These are phyloP conservation scores for Lactarius pseudohatsudake DNA, from an alignment of 768 basidiomycete genomes.

Conservation along the genomic window DNA sequence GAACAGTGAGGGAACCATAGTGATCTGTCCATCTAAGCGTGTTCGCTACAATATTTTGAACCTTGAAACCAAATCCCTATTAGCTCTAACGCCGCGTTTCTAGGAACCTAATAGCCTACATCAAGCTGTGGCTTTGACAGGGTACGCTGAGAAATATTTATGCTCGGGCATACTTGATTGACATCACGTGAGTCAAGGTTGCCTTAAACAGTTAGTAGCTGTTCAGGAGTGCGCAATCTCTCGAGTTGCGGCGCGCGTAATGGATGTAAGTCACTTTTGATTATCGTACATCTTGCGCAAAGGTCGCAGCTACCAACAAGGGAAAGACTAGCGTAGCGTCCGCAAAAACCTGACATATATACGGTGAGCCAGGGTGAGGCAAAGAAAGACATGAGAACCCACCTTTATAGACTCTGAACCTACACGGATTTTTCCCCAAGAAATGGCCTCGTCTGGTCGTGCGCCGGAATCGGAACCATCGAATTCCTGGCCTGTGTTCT, in stretches of 20 bases:
- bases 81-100: neutral
- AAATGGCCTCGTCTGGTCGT: conserved; percentile 94
- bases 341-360: conserved; percentile 64
- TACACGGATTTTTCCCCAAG: conserved; percentile 97
- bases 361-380: neutral
- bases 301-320: conserved; percentile 91
- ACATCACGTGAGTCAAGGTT: neutral
- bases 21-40: neutral
- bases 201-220: neutral
- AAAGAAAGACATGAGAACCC: neutral
- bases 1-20: neutral
- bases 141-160: neutral
- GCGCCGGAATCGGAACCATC: conserved; percentile 98
- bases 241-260: neutral
- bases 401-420: conserved; percentile 84
- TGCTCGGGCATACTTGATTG: neutral
- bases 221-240: neutral
- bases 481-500: conserved; percentile 99
- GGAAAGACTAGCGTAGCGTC: conserved; percentile 98
- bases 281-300: conserved; percentile 51
- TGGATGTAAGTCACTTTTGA: neutral
- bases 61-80: neutral
- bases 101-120: neutral
- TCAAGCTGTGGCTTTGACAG: neutral
- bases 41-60: neutral